Base-by-base conservation (phyloP, 805 yeast species). In the Saturnispora halmiae region DNA sequence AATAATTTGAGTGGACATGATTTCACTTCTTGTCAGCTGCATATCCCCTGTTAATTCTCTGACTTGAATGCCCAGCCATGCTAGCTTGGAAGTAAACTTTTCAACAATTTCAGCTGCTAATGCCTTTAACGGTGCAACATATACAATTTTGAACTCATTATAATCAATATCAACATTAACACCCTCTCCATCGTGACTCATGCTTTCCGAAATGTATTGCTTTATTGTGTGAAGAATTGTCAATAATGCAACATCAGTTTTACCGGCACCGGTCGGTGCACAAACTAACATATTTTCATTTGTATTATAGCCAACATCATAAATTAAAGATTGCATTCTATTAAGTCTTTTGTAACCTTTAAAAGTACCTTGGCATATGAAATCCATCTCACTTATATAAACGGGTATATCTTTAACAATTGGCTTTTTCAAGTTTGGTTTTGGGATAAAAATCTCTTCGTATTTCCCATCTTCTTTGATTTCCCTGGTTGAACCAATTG, bases 181-280 rank as follows among this genome's bases (percentile, higher is more conserved):
- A 1, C 69, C 68, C 18, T 69, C 77, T 4, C 64, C 72, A 2
- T 70, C 64, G 9, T 35, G 28, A 3, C 31, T 24, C 38, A 59
- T 61, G 1, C 70, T 62, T 41, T 75, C 75, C 0, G 75, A 70
- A 0, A 78, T 70, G 56, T 72, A 80, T 54, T 84, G 94, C 27
- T 77, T 74, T 11, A 90, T 79, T 0, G 92, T 75, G 52, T 82
- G 90, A 39, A 88, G 64, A 46, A 88, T 77, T 0, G 96, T 68
- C 29, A 88, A 64, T 44, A 88, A 61, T 0, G 96, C 96, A 21
- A 88, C 90, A 59, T 88, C 96, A 0, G 96, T 88, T 56, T 88
- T 88, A 73, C 96, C 96, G 5, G 96, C 95, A 70, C 96, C 96
- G 0, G 96, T 88, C 1, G 96, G 96, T 0, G 96, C 96, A 75